phyloP scores from a whole-genome alignment of 805 yeast genomes.

The Saccharomycopsis schoenii region DNA sequence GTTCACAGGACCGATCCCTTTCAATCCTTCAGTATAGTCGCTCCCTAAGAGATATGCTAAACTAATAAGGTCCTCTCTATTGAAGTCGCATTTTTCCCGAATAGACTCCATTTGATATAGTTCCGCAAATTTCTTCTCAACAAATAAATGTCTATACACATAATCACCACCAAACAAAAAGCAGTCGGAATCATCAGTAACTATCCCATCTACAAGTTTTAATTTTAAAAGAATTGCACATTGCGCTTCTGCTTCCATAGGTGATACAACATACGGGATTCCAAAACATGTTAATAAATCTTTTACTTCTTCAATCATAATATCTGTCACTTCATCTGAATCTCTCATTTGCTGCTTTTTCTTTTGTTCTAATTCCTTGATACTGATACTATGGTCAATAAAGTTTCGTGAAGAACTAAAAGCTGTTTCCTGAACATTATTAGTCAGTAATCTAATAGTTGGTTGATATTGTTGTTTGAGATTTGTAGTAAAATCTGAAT shows the following conservation, averaged over 20 bases:
- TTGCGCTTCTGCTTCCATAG: slow-evolving; percentile 99
- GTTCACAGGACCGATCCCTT: slow-evolving; percentile 89
- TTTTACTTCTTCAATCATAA: slow-evolving; percentile 86
- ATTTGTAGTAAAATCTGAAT: slow-evolving; percentile 46
- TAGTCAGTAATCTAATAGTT: background rate
- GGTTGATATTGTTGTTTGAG: slow-evolving; percentile 23
- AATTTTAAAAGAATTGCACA: slow-evolving; percentile 73
- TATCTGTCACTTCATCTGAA: slow-evolving; percentile 80
- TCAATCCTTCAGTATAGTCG: slow-evolving; percentile 89
- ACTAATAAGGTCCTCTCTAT: slow-evolving; percentile 56
- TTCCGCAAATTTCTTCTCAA: slow-evolving; percentile 86
- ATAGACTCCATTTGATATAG: slow-evolving; percentile 57
- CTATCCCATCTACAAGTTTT: slow-evolving; percentile 82
- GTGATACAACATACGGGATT: slow-evolving; percentile 90
- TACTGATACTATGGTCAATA: slow-evolving; percentile 41
- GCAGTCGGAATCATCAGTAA: slow-evolving; percentile 96
- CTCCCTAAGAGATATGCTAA: slow-evolving; percentile 83
- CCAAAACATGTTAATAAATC: slow-evolving; percentile 82
- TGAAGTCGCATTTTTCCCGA: slow-evolving; percentile 53
- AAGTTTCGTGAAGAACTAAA: slow-evolving; percentile 67
- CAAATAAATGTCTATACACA: slow-evolving; percentile 88
- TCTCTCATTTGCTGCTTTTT: slow-evolving; percentile 67
- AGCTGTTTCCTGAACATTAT: background rate
- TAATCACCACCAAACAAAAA: slow-evolving; percentile 83
- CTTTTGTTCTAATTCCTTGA: slow-evolving; percentile 47